Evolutionary conservation across 768 basidiomycete genomes (phyloP), one percentile per base, ranked within the genome.

Genomic region (Austroboletus festivus): DNA sequence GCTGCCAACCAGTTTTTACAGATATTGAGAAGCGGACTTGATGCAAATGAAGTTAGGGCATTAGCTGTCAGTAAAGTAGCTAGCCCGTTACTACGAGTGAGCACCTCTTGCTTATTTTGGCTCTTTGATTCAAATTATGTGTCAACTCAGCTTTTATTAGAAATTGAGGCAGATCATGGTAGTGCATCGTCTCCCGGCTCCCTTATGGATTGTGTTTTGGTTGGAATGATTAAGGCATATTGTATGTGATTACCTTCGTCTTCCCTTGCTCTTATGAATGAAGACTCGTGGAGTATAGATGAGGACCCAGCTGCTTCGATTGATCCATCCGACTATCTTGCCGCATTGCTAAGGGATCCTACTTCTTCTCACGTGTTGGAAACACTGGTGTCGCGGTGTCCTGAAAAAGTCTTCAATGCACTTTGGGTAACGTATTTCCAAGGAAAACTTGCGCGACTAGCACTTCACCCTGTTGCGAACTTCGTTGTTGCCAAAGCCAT

Each of bases 331-430:
- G 89, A 93, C 61, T 97, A 86, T 65, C 71, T 96, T 44, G 78
- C 79, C 10, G 88, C 89, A 1, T 77, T 96, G 12, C 75, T 96
- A 16, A 80, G 90, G 42, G 91, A 94, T 59, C 80, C 85, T 2
- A 91, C 90, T 3, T 87, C 93, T 0, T 95, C 94, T 0, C 92
- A 94, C 60, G 75, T 95, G 2, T 75, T 93, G n/a, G 93, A 97
- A 65, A 82, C 83, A 1, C 72, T 95, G 26, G 79, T 93, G 20
- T 67, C 70, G 5, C 76, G 78, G 42, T 79, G 83, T 16, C 83
- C 91, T 0, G 67, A 73, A 6, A 58, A 68, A 16, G 76, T 84
- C 2, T 93, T 94, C 60, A 62, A 68, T 26, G 58, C 74, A 0
- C 60, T 96, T 5, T 98, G 95, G 95, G 59, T 69, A 3, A 76